Evolutionary conservation across 495 filamentous ascomycete genomes (phyloP).

Genomic region (Recurvomyces mirabilis): DNA sequence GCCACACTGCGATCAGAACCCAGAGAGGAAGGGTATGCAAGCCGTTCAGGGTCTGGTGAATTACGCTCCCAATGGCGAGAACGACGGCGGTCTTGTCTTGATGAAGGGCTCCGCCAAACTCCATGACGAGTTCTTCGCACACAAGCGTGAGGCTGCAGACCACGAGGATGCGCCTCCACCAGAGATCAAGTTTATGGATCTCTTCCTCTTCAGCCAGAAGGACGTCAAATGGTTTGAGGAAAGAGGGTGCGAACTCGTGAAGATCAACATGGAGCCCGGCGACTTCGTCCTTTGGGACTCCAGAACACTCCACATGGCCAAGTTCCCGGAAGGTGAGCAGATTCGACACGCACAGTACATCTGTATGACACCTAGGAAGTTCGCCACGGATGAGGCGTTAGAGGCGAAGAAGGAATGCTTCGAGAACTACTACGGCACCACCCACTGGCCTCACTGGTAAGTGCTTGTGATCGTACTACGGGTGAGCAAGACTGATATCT

Average conservation of each 20-base stretch:
- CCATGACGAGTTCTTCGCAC: slow-evolving; percentile 31
- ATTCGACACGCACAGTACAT: slow-evolving; percentile 36
- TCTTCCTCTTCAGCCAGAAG: slow-evolving; percentile 30
- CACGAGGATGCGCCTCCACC: slow-evolving; percentile 30
- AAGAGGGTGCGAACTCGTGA: slow-evolving; percentile 30
- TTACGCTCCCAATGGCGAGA: slow-evolving; percentile 32
- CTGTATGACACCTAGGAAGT: slow-evolving; percentile 33
- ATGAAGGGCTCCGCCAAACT: slow-evolving; percentile 35
- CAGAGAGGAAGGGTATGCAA: slow-evolving; percentile 33
- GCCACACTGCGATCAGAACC: slow-evolving; percentile 39
- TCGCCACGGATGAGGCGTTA: slow-evolving; percentile 28
- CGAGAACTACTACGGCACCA: slow-evolving; percentile 28
- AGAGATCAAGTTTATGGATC: slow-evolving; percentile 29
- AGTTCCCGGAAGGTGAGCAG: slow-evolving; percentile 30
- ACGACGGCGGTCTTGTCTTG: slow-evolving; percentile 34
- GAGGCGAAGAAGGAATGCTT: slow-evolving; percentile 30
- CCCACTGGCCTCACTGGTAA: slow-evolving; percentile 35
- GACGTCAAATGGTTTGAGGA: slow-evolving; percentile 36
- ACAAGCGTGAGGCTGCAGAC: slow-evolving; percentile 24
- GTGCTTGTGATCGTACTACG: slow-evolving; percentile 17
- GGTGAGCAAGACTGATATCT: slow-evolving; percentile 30
- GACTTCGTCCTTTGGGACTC: slow-evolving; percentile 37
- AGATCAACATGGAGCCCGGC: slow-evolving; percentile 33
- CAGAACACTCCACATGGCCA: slow-evolving; percentile 33
- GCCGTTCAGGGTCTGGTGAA: slow-evolving; percentile 39